These are phyloP conservation scores for Penicillium sp. DNA, from an alignment of 2,329 filamentous ascomycete genomes.

Conservation along the genomic window DNA sequence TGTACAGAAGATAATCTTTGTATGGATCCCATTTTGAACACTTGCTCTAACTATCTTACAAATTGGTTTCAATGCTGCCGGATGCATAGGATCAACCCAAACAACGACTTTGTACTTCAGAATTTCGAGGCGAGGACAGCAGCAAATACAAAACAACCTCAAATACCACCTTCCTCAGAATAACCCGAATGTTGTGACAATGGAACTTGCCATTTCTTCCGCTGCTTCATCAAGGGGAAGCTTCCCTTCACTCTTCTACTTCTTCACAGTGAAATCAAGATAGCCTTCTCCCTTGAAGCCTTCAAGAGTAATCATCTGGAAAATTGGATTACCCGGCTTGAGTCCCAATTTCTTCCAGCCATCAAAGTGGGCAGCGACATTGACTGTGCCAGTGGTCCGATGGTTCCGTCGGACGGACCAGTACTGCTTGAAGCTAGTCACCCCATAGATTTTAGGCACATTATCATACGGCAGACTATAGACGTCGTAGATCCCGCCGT, in stretches of 20 bases:
- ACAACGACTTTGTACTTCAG: too few relatives aligned
- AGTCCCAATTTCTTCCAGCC: background rate
- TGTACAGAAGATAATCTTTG: too few relatives aligned
- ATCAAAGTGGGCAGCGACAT: background rate
- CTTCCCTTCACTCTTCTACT: background rate
- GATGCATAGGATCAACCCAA: too few relatives aligned
- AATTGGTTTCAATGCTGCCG: too few relatives aligned
- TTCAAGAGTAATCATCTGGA: conserved; percentile 3
- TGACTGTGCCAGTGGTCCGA: background rate
- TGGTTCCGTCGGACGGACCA: background rate
- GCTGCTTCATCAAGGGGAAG: too few relatives aligned
- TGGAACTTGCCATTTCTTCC: too few relatives aligned
- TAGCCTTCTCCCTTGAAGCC: background rate
- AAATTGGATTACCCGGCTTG: background rate
- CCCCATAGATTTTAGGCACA: background rate
- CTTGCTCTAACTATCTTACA: too few relatives aligned
- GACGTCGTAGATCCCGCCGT: conserved; percentile 1
- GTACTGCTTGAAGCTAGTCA: conserved; percentile 2
- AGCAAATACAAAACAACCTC: too few relatives aligned
- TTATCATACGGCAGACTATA: background rate
- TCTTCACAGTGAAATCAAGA: background rate
- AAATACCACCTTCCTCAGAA: too few relatives aligned
- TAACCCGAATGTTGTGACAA: too few relatives aligned
- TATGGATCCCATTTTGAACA: too few relatives aligned
- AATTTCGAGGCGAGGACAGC: too few relatives aligned